Evolutionary conservation across 176 grass and related monocot species (phyloP).

Genomic region (Bothriochloa decipiens): DNA sequence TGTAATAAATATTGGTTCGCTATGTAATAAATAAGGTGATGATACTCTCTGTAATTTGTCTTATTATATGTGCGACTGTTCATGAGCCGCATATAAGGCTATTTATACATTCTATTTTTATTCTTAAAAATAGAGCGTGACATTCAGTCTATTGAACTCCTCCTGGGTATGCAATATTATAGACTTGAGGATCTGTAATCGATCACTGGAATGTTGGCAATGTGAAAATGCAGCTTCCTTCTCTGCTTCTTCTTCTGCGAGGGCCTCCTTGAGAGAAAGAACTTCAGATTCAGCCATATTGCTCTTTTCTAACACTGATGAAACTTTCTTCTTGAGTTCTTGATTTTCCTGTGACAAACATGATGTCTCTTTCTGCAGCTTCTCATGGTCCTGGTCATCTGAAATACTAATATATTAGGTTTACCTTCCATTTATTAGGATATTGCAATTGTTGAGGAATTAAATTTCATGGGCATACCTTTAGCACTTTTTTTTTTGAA

Average conservation of each 20-base stretch:
- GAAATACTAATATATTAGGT: constrained; percentile 35
- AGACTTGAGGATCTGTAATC: constrained; percentile 61
- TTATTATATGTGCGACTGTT: too few species aligned
- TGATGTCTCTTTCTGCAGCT: constrained; percentile 79
- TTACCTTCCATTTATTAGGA: constrained; percentile 1
- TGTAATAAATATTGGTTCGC: too few species aligned
- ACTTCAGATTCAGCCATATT: constrained; percentile 64
- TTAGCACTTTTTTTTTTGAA: constrained; percentile 53
- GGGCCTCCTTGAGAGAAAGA: constrained; percentile 55
- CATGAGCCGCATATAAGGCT: too few species aligned
- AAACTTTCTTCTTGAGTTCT: constrained; percentile 75
- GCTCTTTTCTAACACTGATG: constrained; percentile 59
- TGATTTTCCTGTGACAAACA: constrained; percentile 82
- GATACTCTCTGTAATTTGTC: too few species aligned
- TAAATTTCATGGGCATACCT: constrained; percentile 48
- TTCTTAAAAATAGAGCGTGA: too few species aligned
- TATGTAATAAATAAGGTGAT: too few species aligned
- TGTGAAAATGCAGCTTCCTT: constrained; percentile 67
- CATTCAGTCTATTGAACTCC: constrained; percentile 76
- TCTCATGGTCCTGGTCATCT: constrained; percentile 68
- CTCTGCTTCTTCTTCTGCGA: constrained; percentile 63
- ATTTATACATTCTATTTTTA: too few species aligned
- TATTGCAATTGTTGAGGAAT: background rate
- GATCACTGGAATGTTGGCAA: constrained; percentile 64
- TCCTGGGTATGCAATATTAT: constrained; percentile 80